Base-by-base conservation (phyloP, 768 basidiomycete species). In the Boletus rubropictus region DNA sequence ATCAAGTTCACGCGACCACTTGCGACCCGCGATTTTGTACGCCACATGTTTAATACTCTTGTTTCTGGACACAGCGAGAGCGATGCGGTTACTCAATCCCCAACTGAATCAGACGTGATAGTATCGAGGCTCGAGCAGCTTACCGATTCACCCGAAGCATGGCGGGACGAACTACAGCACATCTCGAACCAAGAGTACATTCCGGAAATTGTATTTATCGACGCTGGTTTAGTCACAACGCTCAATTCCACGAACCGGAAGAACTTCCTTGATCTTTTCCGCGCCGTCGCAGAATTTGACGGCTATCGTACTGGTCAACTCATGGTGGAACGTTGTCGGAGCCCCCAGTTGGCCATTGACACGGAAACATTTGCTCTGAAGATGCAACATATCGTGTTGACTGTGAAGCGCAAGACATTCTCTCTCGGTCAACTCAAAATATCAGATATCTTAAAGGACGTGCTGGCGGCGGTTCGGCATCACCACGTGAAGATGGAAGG, bases 401-500 rank as follows among this genome's bases (percentile, higher is more conserved):
- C 77, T 60, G 88, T 99, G 56, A 98, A 98, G 70, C 83, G 88
- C 56, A 95, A 92, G 69, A 98, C 96, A 3, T 99, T 99, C 70
- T 90, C 89, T 21, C 80, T 99, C 5, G 93, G 90, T n/a, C 84
- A 91, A 65, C 91, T 99, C 70, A 91, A 89, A 65, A 96, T 99
- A 46, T 86, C 89, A 24, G 94, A 98, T 64, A 81, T 99, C 51
- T 71, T 98, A 25, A 87, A 80, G 4, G 88, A 95, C 52, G 96
- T 98, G 7, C 71, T 99, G 40, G 83, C 72, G 57, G 81, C 84
- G 28, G 94, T 99, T 4, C 74, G 93, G 48, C 75, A 79, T 54
- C 94, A 97, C 65, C 95, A 96, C 61, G 96, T 98, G 53, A 97
- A 91, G 73, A 89, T 99, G 84, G 95, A 99, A 69, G 92, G 86